A percentile compares a stretch with the other conserved stretches of the same genome.
Evolutionary conservation across 2,329 filamentous ascomycete genomes (phyloP).

Genomic region (Calonectria montana): DNA sequence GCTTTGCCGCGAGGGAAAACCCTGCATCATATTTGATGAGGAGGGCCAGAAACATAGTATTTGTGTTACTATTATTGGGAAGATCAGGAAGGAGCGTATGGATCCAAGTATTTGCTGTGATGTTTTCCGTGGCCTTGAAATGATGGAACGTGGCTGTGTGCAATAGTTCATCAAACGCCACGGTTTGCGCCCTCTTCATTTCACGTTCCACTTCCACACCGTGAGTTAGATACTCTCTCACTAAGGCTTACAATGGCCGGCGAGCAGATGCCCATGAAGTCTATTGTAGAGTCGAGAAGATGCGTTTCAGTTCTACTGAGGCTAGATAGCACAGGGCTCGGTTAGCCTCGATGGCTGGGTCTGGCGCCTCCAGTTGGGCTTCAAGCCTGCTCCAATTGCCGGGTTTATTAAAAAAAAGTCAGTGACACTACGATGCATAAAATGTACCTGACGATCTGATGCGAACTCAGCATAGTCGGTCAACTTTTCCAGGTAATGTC

Average conservation of each 20-base stretch:
- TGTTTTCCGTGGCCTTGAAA: background rate
- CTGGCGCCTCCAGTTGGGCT: no score
- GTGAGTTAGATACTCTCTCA: background rate
- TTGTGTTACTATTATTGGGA: background rate
- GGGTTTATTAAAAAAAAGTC: background rate
- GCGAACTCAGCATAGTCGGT: background rate
- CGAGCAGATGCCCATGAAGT: background rate
- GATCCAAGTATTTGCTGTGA: background rate
- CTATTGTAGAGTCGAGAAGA: background rate
- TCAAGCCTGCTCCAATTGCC: background rate
- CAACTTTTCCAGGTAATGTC: background rate
- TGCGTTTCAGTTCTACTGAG: background rate
- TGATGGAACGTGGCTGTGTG: background rate
- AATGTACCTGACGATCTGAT: background rate
- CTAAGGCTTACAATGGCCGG: background rate
- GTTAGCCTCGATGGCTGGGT: background rate
- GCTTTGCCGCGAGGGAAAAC: background rate
- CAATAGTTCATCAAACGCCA: background rate
- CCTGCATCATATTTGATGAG: background rate
- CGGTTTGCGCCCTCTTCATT: background rate
- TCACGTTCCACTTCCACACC: background rate
- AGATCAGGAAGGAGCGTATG: background rate
- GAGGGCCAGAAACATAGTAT: background rate
- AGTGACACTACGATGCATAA: background rate
- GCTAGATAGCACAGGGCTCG: background rate